A percentile compares a stretch with the other conserved stretches of the same genome.
phyloP scores from a whole-genome alignment of 805 yeast genomes.

The Ogataea angusta region DNA sequence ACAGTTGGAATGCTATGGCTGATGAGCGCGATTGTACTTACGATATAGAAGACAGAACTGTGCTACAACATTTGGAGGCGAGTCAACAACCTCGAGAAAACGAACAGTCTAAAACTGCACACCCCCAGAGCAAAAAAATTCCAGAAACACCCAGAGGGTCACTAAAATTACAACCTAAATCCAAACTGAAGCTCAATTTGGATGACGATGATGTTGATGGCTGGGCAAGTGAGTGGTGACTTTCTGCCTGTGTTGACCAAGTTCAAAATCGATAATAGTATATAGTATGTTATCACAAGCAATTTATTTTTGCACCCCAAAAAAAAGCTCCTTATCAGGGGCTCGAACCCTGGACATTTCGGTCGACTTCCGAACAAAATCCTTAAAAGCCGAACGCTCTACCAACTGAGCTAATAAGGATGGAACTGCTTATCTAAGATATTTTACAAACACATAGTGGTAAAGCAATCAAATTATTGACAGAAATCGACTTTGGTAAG shows the following conservation, averaged over 20 bases:
- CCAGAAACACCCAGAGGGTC: slow-evolving; percentile 2
- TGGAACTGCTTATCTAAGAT: slow-evolving; percentile 15
- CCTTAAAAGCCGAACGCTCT: slow-evolving; percentile 66
- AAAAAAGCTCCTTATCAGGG: slow-evolving; percentile 50
- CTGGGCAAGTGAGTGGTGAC: slow-evolving; percentile 46
- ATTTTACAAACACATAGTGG: too few species aligned
- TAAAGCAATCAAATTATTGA: too few species aligned
- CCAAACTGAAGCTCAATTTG: slow-evolving; percentile 34
- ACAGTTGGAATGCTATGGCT: neutral
- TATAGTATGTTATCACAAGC: too few species aligned
- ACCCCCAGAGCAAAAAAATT: neutral
- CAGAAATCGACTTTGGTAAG: too few species aligned
- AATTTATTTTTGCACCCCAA: too few species aligned
- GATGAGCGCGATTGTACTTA: too few species aligned
- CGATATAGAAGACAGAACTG: too few species aligned
- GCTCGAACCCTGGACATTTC: slow-evolving; percentile 64
- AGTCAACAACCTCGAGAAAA: too few species aligned
- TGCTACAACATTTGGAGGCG: too few species aligned
- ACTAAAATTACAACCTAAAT: slow-evolving; percentile 26
- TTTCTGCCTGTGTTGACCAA: neutral
- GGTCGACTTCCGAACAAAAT: slow-evolving; percentile 37
- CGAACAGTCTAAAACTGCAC: too few species aligned
- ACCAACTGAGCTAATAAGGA: slow-evolving; percentile 63
- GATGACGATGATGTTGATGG: slow-evolving; percentile 36
- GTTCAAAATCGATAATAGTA: neutral